phyloP scores from a whole-genome alignment of 2,329 filamentous ascomycete species.

The Coniochaeta sp. region DNA sequence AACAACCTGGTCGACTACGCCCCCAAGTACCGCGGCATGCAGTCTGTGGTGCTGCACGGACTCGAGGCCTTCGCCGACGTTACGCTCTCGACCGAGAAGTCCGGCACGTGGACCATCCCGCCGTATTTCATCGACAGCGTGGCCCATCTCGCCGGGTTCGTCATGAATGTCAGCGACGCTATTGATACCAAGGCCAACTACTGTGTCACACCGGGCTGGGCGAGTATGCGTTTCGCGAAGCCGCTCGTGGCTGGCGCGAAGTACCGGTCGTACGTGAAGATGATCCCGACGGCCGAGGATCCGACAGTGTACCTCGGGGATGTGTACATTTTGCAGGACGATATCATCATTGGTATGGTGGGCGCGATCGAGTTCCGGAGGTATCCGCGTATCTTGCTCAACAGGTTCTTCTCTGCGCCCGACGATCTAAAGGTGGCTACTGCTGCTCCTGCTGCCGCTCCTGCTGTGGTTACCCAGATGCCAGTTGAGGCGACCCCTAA shows the following conservation, averaged over 20 bases:
- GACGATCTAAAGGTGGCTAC: conserved; percentile 11
- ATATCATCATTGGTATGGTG: conserved; percentile 23
- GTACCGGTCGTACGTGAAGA: conserved; percentile 29
- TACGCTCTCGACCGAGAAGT: conserved; percentile 14
- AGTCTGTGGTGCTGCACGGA: conserved; percentile 27
- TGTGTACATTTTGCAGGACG: conserved; percentile 26
- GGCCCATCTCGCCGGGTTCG: conserved; percentile 29
- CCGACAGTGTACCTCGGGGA: conserved; percentile 22
- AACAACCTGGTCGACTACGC: conserved; percentile 28
- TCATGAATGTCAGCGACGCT: conserved; percentile 29
- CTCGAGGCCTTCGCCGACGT: conserved; percentile 24
- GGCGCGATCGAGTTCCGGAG: conserved; percentile 27
- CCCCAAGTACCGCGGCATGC: conserved; percentile 28
- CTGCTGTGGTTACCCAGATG: not conserved
- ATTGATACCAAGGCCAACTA: conserved; percentile 23
- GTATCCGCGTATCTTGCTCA: conserved; percentile 26
- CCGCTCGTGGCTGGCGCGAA: conserved; percentile 19
- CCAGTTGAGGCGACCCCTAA: not conserved
- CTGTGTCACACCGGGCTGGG: conserved; percentile 30
- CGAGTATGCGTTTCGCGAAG: conserved; percentile 17
- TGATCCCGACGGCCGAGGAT: conserved; percentile 21
- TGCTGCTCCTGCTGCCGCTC: not conserved
- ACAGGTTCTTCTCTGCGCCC: conserved; percentile 29
- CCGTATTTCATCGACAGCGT: conserved; percentile 32
- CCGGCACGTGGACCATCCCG: conserved; percentile 28